phyloP scores from a whole-genome alignment of 2,329 filamentous ascomycete species.

The Ceratocystis eucalypticola region DNA sequence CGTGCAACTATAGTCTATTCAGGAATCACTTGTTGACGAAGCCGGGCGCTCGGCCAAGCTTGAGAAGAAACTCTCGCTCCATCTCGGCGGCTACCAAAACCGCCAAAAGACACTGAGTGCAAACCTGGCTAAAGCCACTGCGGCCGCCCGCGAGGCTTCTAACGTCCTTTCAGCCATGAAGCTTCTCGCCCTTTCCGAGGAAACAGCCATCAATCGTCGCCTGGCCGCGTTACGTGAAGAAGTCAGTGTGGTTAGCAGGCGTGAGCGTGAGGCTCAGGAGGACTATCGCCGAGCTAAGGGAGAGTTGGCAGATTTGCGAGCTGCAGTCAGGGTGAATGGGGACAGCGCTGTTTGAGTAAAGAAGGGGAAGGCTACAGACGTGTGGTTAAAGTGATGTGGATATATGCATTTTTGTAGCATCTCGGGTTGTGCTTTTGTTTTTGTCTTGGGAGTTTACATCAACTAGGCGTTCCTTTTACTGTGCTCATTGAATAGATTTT shows the following conservation, averaged over 20 bases:
- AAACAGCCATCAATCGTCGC: slow-evolving; percentile 57
- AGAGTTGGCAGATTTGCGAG: slow-evolving; percentile 53
- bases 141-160: slow-evolving; percentile 59
- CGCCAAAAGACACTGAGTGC: slow-evolving; percentile 65
- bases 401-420: not conserved
- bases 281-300: slow-evolving; percentile 62
- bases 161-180: slow-evolving; percentile 61
- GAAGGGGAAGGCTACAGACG: not conserved
- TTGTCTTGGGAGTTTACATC: not conserved
- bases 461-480: not conserved
- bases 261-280: slow-evolving; percentile 86
- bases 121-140: slow-evolving; percentile 65
- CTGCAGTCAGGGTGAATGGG: slow-evolving; percentile 9
- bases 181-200: slow-evolving; percentile 65
- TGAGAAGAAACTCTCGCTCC: slow-evolving; percentile 81
- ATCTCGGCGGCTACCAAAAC: slow-evolving; percentile 81
- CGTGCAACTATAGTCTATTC: slow-evolving; percentile 41
- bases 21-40: slow-evolving; percentile 56
- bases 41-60: slow-evolving; percentile 75
- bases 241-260: slow-evolving; percentile 61
- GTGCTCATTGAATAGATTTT: not conserved
- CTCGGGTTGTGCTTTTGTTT: not conserved
- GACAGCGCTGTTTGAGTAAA: not conserved
- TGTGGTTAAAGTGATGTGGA: not conserved
- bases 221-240: slow-evolving; percentile 69